These are phyloP conservation scores for Sindora glabra DNA, from an alignment of 306 rosid genomes.

Conservation along the genomic window DNA sequence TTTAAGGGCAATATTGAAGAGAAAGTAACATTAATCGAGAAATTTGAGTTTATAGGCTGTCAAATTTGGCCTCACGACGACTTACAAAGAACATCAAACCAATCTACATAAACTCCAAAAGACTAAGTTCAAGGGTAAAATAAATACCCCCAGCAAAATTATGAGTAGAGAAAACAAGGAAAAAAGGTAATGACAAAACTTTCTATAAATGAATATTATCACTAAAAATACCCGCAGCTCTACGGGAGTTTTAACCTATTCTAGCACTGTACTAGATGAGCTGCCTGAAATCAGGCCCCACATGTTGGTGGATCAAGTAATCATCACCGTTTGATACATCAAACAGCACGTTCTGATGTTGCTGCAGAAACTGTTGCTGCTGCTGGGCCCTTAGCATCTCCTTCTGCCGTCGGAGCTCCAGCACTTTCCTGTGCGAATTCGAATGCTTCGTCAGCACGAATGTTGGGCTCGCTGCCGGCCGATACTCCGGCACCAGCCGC, in stretches of 20 bases:
- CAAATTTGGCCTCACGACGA: constrained; percentile 11
- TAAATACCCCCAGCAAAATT: constrained; percentile 2
- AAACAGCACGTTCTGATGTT: constrained; percentile 43
- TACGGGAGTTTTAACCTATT: constrained; percentile 12
- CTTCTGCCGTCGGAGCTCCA: constrained; percentile 89
- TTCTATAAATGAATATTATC: constrained; percentile 8
- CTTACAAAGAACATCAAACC: not conserved
- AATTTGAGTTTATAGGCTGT: constrained; percentile 16
- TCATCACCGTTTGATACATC: constrained; percentile 69
- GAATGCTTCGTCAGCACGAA: constrained; percentile 86
- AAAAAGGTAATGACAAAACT: not conserved
- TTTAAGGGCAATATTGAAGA: not conserved
- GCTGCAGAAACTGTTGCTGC: constrained; percentile 33
- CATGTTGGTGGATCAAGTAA: constrained; percentile 67
- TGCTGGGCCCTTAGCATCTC: constrained; percentile 43
- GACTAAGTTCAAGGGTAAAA: constrained; percentile 9
- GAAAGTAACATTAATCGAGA: not conserved
- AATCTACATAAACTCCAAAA: not conserved
- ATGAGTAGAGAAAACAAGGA: not conserved
- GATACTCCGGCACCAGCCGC: constrained; percentile 73
- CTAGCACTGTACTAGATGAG: constrained; percentile 38
- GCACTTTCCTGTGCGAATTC: constrained; percentile 85
- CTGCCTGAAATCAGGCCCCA: constrained; percentile 57
- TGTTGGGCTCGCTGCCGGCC: constrained; percentile 95
- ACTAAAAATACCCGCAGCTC: constrained; percentile 10